Percentiles rank a stretch among this genome's conserved stretches.
Conservation (phyloP, 75 land plant species). For the Selaginella moellendorffii region DNA sequence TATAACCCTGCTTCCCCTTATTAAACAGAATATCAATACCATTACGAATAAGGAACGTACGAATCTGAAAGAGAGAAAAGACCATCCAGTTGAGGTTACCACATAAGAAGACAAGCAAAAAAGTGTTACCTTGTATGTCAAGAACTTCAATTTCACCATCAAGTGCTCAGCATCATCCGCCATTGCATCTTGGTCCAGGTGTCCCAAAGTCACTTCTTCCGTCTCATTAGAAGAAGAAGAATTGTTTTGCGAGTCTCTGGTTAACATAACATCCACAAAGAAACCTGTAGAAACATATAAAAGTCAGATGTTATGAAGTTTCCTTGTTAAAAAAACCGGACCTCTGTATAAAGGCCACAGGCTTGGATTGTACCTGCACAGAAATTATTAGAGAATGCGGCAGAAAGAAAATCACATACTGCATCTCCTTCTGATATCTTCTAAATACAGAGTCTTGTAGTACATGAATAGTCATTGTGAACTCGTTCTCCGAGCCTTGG, state of each 20-base stretch:
- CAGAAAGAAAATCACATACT: background rate
- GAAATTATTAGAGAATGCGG: background rate
- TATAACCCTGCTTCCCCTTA: background rate
- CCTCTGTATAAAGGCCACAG: constrained; percentile 8
- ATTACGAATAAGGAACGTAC: constrained; percentile 6
- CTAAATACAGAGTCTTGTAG: background rate
- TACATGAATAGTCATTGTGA: constrained; percentile 4
- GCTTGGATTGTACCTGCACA: constrained; percentile 5
- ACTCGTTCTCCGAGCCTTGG: background rate
- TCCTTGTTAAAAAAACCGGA: background rate
- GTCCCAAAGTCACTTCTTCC: background rate
- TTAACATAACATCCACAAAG: background rate
- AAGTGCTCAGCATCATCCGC: constrained; percentile 8
- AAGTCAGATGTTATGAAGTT: background rate
- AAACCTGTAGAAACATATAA: constrained; percentile 2
- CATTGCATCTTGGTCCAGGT: background rate
- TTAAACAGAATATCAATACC: constrained; percentile 6
- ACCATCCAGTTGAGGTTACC: background rate
- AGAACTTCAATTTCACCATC: constrained; percentile 8
- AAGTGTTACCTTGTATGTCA: constrained; percentile 7
- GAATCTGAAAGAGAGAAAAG: background rate
- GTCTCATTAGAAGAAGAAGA: background rate
- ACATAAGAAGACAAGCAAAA: background rate
- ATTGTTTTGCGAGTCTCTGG: background rate
- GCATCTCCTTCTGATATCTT: constrained; percentile 8